These are phyloP conservation scores for Jasminum sambac DNA, from an alignment of 257 asterid genomes.

Conservation along the genomic window DNA sequence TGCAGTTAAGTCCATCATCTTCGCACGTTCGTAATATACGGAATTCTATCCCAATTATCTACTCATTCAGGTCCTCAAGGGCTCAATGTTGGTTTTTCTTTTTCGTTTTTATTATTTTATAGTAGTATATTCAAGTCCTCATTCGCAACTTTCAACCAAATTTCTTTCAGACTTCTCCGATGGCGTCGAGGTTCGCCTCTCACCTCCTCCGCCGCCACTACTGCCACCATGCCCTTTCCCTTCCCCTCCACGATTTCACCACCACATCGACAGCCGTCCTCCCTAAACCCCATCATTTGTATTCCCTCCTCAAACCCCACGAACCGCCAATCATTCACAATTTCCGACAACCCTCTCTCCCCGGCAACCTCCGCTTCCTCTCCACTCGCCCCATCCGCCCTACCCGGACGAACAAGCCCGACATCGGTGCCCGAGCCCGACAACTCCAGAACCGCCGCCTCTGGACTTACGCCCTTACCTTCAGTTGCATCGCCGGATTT, in stretches of 20 bases:
- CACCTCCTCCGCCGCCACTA: constrained; percentile 37
- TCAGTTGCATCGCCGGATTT: constrained; percentile 90
- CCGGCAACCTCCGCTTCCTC: constrained; percentile 37
- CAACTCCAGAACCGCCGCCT: constrained; percentile 90
- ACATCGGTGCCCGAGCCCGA: constrained; percentile 82
- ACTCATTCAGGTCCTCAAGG: not conserved
- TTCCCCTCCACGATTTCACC: constrained; percentile 28
- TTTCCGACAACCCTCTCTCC: constrained; percentile 29
- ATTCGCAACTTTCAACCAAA: not conserved
- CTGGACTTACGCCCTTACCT: constrained; percentile 75
- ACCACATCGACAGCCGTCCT: constrained; percentile 31
- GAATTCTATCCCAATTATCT: not conserved
- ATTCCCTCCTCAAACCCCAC: constrained; percentile 20
- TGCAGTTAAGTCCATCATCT: not conserved
- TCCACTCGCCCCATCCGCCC: constrained; percentile 46
- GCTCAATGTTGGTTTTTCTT: not conserved
- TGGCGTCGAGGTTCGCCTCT: constrained; percentile 53
- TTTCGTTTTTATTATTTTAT: too few species aligned
- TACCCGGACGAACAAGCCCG: constrained; percentile 49
- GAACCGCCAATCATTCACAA: constrained; percentile 37
- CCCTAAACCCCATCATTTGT: constrained; percentile 29
- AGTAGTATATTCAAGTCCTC: not conserved
- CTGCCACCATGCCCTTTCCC: constrained; percentile 18
- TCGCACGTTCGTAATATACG: not conserved
- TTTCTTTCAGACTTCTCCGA: constrained; percentile 16